Evolutionary conservation across 257 asterid species (phyloP), one percentile per base, ranked within the genome.

Genomic region (Verbascum thapsus): DNA sequence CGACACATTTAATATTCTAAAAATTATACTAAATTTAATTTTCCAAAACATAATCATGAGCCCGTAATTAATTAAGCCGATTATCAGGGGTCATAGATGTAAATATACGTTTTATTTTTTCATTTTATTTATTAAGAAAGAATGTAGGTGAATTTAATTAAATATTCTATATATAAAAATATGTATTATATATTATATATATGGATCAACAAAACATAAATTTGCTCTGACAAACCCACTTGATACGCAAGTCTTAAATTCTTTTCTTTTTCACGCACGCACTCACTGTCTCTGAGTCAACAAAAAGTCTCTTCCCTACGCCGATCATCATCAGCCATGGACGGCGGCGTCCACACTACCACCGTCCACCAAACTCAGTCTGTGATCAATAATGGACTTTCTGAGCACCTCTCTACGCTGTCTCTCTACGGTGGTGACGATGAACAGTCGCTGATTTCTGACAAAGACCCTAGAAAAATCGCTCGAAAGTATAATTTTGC

Each of bases 391-490:
- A 63, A 34, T 20, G 74, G 26, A 17, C 35, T 71, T 42, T 52
- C 48, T 1, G 45, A 76, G 50, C 49, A 66, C 43, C 64, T 78
- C 20, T 69, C 80, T 10, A 39, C 68, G 39, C 57, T 76, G 34
- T 67, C 85, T 34, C 34, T 81, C 64, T 49, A 26, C 26, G 86
- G 59, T 19, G 86, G 59, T 19, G 83, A 82, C 37, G 70, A 69
- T 4, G 81, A 70, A 17, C 63, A 45, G 17, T 73, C 57, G 56
- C 7, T 50, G 22, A 59, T 53, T 39, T 72, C 43, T 2, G 85
- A 41, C 69, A 91, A 91, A 44, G 96, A 92, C 73, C 97, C 99
- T 17, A 70, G 88, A 54, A 78, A n/a, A 58, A 81, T 78, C 8
- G 95, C 99, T 2, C 77, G 97, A 66, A 81, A 81, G 97, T 87